Percentiles rank a stretch among this genome's conserved stretches.
phyloP scores from a whole-genome alignment of 1,284 basidiomycete species.

The Pseudomicrostroma phylloplanum region DNA sequence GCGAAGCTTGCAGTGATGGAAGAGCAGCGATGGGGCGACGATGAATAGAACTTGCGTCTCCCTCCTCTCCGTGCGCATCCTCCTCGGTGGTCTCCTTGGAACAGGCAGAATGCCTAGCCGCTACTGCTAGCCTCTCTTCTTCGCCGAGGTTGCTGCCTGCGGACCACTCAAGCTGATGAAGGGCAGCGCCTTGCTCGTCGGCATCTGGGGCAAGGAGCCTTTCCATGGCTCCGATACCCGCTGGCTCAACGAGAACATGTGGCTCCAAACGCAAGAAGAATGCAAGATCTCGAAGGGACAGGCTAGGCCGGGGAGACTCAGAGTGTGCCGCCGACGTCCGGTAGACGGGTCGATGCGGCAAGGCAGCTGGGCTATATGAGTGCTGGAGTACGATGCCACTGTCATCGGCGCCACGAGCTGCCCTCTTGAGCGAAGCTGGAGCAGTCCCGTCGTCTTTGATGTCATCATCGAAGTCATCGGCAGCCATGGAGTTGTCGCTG shows the following conservation, averaged over 20 bases:
- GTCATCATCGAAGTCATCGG: too few relatives aligned
- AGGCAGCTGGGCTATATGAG: not conserved
- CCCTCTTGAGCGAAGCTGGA: too few relatives aligned
- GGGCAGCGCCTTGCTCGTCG: constrained; percentile 5
- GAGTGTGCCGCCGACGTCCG: not conserved
- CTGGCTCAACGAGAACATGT: constrained; percentile 43
- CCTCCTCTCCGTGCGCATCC: not conserved
- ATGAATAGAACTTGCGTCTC: not conserved
- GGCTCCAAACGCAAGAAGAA: constrained; percentile 42
- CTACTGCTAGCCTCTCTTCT: constrained; percentile 11
- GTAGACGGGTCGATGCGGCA: not conserved
- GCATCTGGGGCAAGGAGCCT: constrained; percentile 39
- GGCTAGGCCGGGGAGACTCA: constrained; percentile 8
- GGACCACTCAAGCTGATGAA: not conserved
- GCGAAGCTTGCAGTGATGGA: not conserved
- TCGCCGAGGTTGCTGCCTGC: not conserved
- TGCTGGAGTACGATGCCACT: not conserved
- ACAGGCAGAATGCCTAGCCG: constrained; percentile 1
- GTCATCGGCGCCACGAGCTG: not conserved
- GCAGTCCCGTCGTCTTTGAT: too few relatives aligned
- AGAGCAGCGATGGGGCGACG: not conserved
- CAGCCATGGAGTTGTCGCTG: not conserved
- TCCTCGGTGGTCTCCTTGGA: not conserved
- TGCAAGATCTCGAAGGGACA: constrained; percentile 38
- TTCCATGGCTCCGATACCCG: constrained; percentile 44